These are phyloP conservation scores for Marasmius fiardii DNA, from an alignment of 1,284 basidiomycete species.

Conservation along the genomic window DNA sequence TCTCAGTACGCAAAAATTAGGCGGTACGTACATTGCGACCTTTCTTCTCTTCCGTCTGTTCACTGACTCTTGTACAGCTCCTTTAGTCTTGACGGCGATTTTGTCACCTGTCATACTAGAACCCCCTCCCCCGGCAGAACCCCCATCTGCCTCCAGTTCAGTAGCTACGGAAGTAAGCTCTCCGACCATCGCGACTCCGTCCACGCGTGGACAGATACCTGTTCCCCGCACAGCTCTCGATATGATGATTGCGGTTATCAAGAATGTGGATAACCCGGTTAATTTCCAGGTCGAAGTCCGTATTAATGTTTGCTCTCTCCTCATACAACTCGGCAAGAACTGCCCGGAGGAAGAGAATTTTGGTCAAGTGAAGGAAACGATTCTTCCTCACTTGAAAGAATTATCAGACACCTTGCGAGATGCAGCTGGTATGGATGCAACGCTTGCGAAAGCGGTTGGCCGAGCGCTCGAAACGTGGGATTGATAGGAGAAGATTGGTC, in stretches of 20 bases:
- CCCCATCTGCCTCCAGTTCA: constrained; percentile 38
- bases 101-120: constrained; percentile 49
- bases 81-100: constrained; percentile 58
- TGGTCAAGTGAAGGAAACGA: constrained; percentile 44
- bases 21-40: constrained; percentile 45
- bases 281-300: constrained; percentile 68
- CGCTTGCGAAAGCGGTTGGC: constrained; percentile 41
- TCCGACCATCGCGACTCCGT: constrained; percentile 37
- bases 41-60: constrained; percentile 12
- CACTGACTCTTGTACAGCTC: constrained; percentile 36
- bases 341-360: constrained; percentile 41
- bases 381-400: constrained; percentile 49
- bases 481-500: background rate
- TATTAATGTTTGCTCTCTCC: constrained; percentile 67
- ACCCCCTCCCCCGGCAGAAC: constrained; percentile 27
- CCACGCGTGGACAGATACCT: constrained; percentile 35
- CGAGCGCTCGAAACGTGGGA: constrained; percentile 44
- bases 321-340: constrained; percentile 59
- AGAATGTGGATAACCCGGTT: constrained; percentile 46
- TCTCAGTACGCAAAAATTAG: constrained; percentile 60
- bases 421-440: constrained; percentile 38
- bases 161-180: constrained; percentile 40
- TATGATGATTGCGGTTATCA: constrained; percentile 59
- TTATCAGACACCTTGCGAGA: constrained; percentile 33
- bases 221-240: constrained; percentile 56